These are phyloP conservation scores for Penicillium hesseltinei DNA, from an alignment of 2,329 filamentous ascomycete genomes.

Conservation along the genomic window DNA sequence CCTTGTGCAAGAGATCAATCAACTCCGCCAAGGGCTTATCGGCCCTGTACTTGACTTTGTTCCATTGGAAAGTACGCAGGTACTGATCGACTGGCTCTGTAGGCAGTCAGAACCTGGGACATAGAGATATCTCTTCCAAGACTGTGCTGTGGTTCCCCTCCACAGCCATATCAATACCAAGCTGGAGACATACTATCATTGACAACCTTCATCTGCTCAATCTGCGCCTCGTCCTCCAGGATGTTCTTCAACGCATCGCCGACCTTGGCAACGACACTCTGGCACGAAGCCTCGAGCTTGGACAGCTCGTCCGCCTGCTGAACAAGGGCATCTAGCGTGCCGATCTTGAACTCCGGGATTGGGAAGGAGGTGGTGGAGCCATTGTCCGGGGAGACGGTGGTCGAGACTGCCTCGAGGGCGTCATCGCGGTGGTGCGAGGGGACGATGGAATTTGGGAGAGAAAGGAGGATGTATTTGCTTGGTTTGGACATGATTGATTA, in stretches of 20 bases:
- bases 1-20: constrained; percentile 85
- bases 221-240: constrained; percentile 79
- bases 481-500: constrained; percentile 42
- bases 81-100: constrained; percentile 95
- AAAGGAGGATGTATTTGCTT: constrained; percentile 78
- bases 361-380: constrained; percentile 73
- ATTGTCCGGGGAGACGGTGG: constrained; percentile 70
- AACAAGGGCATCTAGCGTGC: constrained; percentile 88
- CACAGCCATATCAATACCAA: background rate
- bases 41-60: constrained; percentile 93
- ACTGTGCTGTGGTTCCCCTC: background rate
- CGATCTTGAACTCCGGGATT: constrained; percentile 96
- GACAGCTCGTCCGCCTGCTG: constrained; percentile 93
- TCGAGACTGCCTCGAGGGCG: constrained; percentile 71
- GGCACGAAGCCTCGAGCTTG: constrained; percentile 79
- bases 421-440: constrained; percentile 77
- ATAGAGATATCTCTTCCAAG: constrained; percentile 6
- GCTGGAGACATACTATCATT: constrained; percentile 71
- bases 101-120: constrained; percentile 11
- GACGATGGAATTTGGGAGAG: constrained; percentile 82
- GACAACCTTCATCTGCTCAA: constrained; percentile 83
- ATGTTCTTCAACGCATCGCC: constrained; percentile 79
- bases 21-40: constrained; percentile 87
- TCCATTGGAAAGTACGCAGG: constrained; percentile 85
- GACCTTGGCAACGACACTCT: constrained; percentile 82